These are phyloP conservation scores for Arthromyces matolae DNA, from an alignment of 768 basidiomycete species.

Conservation along the genomic window DNA sequence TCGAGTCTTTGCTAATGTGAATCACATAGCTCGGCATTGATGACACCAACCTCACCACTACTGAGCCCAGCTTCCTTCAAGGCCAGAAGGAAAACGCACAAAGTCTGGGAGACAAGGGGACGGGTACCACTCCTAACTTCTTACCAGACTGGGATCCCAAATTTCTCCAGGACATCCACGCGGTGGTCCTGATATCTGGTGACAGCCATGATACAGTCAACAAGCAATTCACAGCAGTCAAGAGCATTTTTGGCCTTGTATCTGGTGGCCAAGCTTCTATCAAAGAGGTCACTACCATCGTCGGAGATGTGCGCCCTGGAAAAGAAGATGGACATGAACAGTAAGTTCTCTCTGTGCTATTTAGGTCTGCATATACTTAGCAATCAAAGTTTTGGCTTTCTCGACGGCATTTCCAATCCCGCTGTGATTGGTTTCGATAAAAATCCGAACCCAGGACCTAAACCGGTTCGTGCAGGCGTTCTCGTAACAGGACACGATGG, in stretches of 20 bases:
- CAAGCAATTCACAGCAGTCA: conserved; percentile 30
- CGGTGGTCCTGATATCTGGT: conserved; percentile 47
- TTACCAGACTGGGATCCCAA: conserved; percentile 45
- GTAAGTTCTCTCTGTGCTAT: too few species aligned
- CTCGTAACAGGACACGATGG: conserved; percentile 43
- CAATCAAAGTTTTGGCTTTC: conserved; percentile 41
- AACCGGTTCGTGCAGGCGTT: conserved; percentile 37
- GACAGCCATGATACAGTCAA: conserved; percentile 36
- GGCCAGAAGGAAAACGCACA: conserved; percentile 41
- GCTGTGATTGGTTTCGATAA: conserved; percentile 37
- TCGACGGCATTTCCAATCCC: conserved; percentile 53
- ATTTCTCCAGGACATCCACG: conserved; percentile 46
- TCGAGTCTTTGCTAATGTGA: neutral
- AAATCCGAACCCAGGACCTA: conserved; percentile 33
- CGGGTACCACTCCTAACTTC: conserved; percentile 19
- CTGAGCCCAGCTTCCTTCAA: conserved; percentile 28
- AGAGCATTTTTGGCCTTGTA: conserved; percentile 32
- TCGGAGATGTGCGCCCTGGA: conserved; percentile 43
- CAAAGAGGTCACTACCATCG: conserved; percentile 32
- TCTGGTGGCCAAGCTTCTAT: conserved; percentile 28
- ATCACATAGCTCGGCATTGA: conserved; percentile 35
- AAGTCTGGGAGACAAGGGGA: conserved; percentile 36
- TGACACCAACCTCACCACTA: conserved; percentile 33
- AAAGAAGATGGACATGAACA: conserved; percentile 45
- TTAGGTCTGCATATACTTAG: too few species aligned